Evolutionary conservation across 768 basidiomycete species (phyloP), one percentile per base, ranked within the genome.

Genomic region (Gymnopilus junonius): DNA sequence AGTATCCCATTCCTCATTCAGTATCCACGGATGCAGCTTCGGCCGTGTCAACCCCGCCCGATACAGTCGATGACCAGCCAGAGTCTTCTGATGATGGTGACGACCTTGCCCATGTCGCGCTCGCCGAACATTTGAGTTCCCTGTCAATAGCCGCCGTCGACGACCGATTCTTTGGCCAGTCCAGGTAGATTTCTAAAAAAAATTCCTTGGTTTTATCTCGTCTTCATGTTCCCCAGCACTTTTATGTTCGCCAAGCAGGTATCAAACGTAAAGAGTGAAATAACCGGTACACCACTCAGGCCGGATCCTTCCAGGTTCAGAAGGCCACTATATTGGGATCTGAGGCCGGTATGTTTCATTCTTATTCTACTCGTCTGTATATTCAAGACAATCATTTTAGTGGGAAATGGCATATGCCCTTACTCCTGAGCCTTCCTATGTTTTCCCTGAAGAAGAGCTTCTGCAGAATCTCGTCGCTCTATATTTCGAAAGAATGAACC

Each of bases 401-500:
- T 81, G 82, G 80, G 80, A 82, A 61, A 58, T 63, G 7, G 53
- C 73, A 8, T 71, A 67, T 29, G 65, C 74, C 12, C 65, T 68
- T 2, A 58, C 69, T n/a, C 65, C 65, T 10, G 57, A 72, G 15
- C 69, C 75, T 1, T 59, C 67, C 0, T 83, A 79, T 61, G 67
- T 67, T 20, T 88, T 82, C 62, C 87, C 87, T 1, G 80, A 83
- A 2, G 65, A 67, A 2, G 82, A 85, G 54, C 76, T 94, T 12
- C 75, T 85, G 15, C 67, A 67, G 12, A 60, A 65, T 2, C 78
- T 94, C 29, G 74, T 92, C 51, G 74, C 82, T 15, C 73, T 85
- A 4, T 93, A 87, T 70, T 94, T 94, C 67, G 70, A 70, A 0
- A 67, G 81, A 37, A 59, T 83, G 54, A 88, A 92, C 62, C 61